Evolutionary conservation across 768 basidiomycete species (phyloP), one percentile per base, ranked within the genome.

Genomic region (Leccinellum luteum): DNA sequence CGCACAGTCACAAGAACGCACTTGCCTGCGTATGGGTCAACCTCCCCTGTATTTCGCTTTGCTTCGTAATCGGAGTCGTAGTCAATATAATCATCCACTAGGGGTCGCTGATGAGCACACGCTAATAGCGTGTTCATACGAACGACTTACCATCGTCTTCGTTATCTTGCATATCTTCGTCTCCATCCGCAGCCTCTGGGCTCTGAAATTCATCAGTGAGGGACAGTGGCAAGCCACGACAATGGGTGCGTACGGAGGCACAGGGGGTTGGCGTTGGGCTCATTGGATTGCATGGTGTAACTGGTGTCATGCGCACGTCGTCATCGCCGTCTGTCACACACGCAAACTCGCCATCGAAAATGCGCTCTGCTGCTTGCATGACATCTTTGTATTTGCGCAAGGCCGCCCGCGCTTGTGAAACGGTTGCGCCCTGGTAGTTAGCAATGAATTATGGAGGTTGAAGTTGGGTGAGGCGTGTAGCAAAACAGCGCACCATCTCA

Each of bases 11-110:
- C 57, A 10, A n/a, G 49, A 34, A 31, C 27, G 44, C 32, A 56
- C 75, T 62, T 73, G 84, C 93, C 92, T 61, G 92, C 86, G 70
- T 97, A 97, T 12, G 94, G 94, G 75, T 97, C 94, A 12, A 87
- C 87, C 66, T 87, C 84, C 25, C 78, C 77, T 17, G 72, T 75
- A 38, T 75, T 76, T 43, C 73, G 69, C 65, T 54, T 77, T 76
- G 28, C 69, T 70, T 86, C 87, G 69, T 80, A 85, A 70, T 93
- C 92, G 48, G 87, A 90, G 72, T 94, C 91, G 64, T 92, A 93
- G 74, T 92, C 90, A 54, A 83, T 80, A 66, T 80, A 91, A 51
- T 85, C 85, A 44, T 78, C 86, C 4, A 69, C 82, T 76, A 53
- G 32, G 66, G 19, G 25, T 28, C 3, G 28, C 9, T 31, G 50